Evolutionary conservation across 768 basidiomycete genomes (phyloP), one percentile per base, ranked within the genome.

Genomic region (Suillus cothurnatus): DNA sequence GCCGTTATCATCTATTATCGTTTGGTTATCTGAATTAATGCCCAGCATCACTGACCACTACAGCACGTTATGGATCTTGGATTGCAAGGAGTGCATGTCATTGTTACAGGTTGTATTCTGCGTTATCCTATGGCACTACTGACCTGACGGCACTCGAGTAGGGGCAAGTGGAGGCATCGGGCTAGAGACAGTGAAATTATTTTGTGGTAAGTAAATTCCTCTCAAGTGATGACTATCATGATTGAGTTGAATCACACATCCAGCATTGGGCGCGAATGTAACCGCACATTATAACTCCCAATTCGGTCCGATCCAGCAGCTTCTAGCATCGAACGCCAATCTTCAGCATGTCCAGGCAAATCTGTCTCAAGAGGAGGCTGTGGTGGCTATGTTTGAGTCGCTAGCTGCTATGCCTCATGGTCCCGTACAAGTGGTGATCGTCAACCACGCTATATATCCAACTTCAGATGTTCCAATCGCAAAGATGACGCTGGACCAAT

Each of bases 251-350:
- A 43, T 12, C 45, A n/a, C 50, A 34, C 28, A 21, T 28, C 55
- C 72, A 92, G 91, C 87, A 52, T 87, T 89, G 68, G 90, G 88
- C 6, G 88, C 91, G 0, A 83, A 81, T 61, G 89, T 92, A 11
- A 87, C 89, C 41, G 41, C 41, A 43, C 41, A 43, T 43, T 43
- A 43, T 21, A 43, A 43, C 41, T 43, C 41, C 41, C 86, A 84
- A 62, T 68, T 74, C 19, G 70, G 71, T 1, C 72, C 84, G 0
- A 73, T 90, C 31, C 74, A 80, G 5, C 72, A 77, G 2, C 76
- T 90, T 9, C 57, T 77, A 28, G 71, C 71, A 36, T 72, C 76
- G 56, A 84, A 80, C 66, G 67, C 66, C 23, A 52, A 57, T 2
- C 15, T 74, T 3, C 77, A 80, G 38, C 72, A 77, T 1, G 74